These are phyloP conservation scores for Aspergillus bertholletiae DNA, from an alignment of 495 filamentous ascomycete species.

Conservation along the genomic window DNA sequence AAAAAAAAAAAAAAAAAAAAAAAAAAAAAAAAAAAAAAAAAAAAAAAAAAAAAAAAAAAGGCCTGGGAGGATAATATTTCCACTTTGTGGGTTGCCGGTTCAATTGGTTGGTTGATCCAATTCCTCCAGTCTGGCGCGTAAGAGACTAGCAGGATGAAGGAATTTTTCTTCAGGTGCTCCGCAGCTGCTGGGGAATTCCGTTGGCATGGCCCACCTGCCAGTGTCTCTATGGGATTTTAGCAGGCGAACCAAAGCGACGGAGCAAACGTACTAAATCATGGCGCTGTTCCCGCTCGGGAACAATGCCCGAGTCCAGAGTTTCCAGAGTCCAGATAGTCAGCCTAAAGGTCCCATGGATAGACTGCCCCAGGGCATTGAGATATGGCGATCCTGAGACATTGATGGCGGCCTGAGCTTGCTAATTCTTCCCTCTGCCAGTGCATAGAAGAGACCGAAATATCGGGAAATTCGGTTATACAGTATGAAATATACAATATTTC, in stretches of 20 bases:
- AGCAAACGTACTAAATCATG: neutral
- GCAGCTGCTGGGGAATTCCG: neutral
- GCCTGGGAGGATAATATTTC: neutral
- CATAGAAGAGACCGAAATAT: no score
- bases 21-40: neutral
- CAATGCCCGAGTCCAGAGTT: slow-evolving; percentile 2
- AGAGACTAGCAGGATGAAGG: neutral
- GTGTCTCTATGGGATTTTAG: neutral
- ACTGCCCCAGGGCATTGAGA: neutral
- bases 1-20: neutral
- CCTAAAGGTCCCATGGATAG: neutral
- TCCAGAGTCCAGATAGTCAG: neutral
- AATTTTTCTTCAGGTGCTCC: neutral
- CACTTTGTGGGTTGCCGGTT: neutral
- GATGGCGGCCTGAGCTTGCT: neutral
- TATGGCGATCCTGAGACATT: neutral
- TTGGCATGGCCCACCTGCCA: neutral
- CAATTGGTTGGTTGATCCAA: neutral
- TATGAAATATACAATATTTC: no score
- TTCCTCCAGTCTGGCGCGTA: neutral
- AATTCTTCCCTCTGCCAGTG: no score
- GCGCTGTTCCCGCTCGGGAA: slow-evolving; percentile 8
- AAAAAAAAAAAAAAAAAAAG: neutral
- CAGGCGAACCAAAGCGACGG: slow-evolving; percentile 8
- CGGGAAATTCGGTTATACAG: no score